Evolutionary conservation across 2,329 filamentous ascomycete genomes (phyloP).

Genomic region (Trichoderma koningiopsis): DNA sequence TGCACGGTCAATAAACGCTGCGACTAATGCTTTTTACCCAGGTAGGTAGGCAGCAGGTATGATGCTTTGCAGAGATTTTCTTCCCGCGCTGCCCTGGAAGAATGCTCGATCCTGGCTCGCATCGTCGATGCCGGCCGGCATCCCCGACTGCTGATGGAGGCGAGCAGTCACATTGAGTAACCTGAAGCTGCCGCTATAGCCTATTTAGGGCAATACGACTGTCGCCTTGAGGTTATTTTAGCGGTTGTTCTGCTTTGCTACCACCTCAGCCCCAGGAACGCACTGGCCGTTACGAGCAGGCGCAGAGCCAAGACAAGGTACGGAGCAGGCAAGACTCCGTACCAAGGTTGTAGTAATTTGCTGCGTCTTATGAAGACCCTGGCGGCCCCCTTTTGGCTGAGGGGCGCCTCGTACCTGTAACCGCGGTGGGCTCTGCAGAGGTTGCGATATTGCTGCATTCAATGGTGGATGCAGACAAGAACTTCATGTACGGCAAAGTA

Average conservation of each 20-base stretch:
- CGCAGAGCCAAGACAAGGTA: constrained; percentile 12
- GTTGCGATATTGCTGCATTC: neutral
- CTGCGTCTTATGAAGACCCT: neutral
- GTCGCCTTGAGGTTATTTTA: constrained; percentile 8
- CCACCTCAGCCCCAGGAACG: constrained; percentile 2
- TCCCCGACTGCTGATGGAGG: constrained; percentile 15
- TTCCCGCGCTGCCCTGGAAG: neutral
- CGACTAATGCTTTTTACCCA: neutral
- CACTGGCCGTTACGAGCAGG: neutral
- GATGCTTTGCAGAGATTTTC: neutral
- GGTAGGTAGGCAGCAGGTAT: neutral
- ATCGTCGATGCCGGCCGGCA: constrained; percentile 9
- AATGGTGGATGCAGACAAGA: neutral
- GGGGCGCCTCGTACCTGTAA: neutral
- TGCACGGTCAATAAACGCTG: neutral
- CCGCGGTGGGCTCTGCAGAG: neutral
- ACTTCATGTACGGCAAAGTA: neutral
- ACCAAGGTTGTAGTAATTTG: neutral
- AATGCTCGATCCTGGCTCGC: constrained; percentile 3
- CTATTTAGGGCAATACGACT: constrained; percentile 10
- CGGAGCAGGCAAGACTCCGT: constrained; percentile 7
- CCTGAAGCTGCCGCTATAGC: constrained; percentile 13
- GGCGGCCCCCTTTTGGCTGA: neutral
- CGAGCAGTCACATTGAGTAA: constrained; percentile 11
- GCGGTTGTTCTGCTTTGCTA: neutral